Percentiles rank a stretch among this genome's conserved stretches.
Conservation (phyloP, 192 early-diverging fungal species). For the Backusella sp. region DNA sequence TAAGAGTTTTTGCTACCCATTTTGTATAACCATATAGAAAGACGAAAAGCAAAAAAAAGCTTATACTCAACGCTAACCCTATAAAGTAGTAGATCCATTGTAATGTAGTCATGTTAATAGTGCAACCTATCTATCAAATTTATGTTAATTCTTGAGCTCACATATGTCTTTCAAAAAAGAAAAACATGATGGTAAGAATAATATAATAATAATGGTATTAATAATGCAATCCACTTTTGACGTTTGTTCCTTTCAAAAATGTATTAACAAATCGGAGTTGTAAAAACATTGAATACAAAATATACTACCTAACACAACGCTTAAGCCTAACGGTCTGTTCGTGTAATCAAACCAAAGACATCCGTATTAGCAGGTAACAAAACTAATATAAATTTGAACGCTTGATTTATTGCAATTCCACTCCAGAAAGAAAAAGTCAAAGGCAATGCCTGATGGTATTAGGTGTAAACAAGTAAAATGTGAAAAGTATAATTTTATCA, state of each 20-base stretch:
- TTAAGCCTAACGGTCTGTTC: neutral
- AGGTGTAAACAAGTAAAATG: neutral
- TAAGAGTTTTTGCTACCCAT: neutral
- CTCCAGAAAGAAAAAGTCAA: neutral
- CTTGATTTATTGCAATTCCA: neutral
- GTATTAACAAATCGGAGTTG: neutral
- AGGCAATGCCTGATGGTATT: neutral
- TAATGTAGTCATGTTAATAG: neutral
- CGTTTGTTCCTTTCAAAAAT: neutral
- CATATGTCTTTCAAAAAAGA: neutral
- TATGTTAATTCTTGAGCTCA: neutral
- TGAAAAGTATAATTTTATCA: neutral
- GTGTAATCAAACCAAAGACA: neutral
- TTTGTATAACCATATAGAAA: neutral
- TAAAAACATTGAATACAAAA: neutral
- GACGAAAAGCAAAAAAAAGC: neutral
- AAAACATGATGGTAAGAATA: neutral
- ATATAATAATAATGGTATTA: neutral
- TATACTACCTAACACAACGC: neutral
- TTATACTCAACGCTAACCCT: neutral
- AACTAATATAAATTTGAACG: constrained; percentile 2
- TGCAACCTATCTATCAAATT: neutral
- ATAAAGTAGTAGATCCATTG: neutral
- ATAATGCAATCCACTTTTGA: neutral
- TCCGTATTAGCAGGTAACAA: neutral